These are phyloP conservation scores for Polytrichum commune DNA, from an alignment of 225 moss, liverwort and hornwort species.

Conservation along the genomic window DNA sequence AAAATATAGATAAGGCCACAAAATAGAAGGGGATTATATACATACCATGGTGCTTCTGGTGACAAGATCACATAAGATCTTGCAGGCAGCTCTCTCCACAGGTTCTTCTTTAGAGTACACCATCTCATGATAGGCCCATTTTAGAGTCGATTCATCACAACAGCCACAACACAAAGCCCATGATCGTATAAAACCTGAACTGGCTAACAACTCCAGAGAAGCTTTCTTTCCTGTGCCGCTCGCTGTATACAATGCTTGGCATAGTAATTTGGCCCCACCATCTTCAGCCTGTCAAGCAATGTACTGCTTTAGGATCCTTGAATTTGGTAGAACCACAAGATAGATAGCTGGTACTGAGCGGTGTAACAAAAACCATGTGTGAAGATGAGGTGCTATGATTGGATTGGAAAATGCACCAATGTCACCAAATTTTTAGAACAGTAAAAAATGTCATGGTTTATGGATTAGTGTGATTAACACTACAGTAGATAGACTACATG, in stretches of 20 bases:
- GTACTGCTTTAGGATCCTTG: neutral
- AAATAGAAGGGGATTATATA: neutral
- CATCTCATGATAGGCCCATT: constrained; percentile 55
- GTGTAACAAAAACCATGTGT: too few relatives aligned
- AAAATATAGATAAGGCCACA: too few relatives aligned
- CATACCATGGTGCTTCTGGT: constrained; percentile 34
- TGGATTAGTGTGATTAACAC: too few relatives aligned
- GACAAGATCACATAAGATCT: constrained; percentile 44
- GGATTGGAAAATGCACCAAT: too few relatives aligned
- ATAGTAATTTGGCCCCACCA: constrained; percentile 19
- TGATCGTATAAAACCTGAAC: constrained; percentile 40
- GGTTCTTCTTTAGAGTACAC: constrained; percentile 31
- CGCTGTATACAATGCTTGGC: constrained; percentile 19
- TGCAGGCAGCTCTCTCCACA: constrained; percentile 41
- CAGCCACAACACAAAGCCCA: constrained; percentile 32
- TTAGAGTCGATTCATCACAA: constrained; percentile 43
- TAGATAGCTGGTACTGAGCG: too few relatives aligned
- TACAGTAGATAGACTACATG: too few relatives aligned
- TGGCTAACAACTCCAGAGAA: constrained; percentile 31
- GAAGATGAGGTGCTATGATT: too few relatives aligned
- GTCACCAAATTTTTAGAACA: too few relatives aligned
- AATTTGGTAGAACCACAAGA: too few relatives aligned
- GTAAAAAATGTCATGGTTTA: too few relatives aligned
- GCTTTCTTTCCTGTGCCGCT: constrained; percentile 22
- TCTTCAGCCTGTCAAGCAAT: constrained; percentile 17